These are phyloP conservation scores for Exophiala mesophila DNA, from an alignment of 2,329 filamentous ascomycete species.

Conservation along the genomic window DNA sequence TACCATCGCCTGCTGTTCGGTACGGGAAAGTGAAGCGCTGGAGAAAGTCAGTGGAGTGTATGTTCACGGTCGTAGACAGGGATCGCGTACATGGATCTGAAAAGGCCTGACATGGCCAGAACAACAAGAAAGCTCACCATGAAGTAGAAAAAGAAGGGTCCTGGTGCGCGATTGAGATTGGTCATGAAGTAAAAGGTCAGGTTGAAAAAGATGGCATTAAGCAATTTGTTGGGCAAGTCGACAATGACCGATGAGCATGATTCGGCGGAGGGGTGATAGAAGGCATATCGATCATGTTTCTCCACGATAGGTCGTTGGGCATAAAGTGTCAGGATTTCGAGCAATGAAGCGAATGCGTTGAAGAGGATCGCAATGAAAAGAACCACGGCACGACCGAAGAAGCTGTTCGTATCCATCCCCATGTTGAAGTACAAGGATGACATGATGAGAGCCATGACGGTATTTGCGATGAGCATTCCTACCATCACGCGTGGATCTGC, in stretches of 20 bases:
- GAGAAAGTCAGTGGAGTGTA: too few relatives aligned
- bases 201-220: constrained; percentile 56
- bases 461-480: constrained; percentile 62
- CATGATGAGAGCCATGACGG: constrained; percentile 71
- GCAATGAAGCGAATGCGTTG: constrained; percentile 67
- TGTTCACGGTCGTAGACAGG: constrained; percentile 59
- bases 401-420: constrained; percentile 58
- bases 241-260: constrained; percentile 56
- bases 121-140: constrained; percentile 54
- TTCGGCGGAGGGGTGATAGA: constrained; percentile 86
- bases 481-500: constrained; percentile 73
- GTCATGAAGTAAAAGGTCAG: constrained; percentile 62
- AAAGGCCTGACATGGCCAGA: constrained; percentile 54
- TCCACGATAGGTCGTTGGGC: constrained; percentile 87
- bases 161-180: constrained; percentile 48
- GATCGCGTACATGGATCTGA: constrained; percentile 64
- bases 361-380: constrained; percentile 85
- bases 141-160: constrained; percentile 58
- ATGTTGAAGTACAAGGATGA: constrained; percentile 78
- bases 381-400: constrained; percentile 73
- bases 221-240: constrained; percentile 51
- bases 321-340: constrained; percentile 70
- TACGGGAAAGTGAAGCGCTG: constrained; percentile 67
- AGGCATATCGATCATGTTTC: constrained; percentile 78
- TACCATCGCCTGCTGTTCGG: constrained; percentile 56